Evolutionary conservation across 768 basidiomycete genomes (phyloP).

Genomic region (Mycena vitilis): DNA sequence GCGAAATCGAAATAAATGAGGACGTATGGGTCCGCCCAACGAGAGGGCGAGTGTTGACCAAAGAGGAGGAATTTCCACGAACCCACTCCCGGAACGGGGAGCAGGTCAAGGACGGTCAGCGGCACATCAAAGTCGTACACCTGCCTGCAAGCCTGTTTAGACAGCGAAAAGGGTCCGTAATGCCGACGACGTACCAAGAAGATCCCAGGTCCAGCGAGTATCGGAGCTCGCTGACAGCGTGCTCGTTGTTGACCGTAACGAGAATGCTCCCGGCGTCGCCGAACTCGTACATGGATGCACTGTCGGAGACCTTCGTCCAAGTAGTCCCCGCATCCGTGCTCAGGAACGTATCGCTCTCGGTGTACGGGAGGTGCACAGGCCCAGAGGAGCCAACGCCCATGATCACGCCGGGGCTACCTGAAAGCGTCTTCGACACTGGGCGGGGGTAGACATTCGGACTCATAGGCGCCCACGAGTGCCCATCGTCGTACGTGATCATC

Average conservation of each 20-base stretch:
- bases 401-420: slow-evolving; percentile 87
- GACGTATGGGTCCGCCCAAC: slow-evolving; percentile 66
- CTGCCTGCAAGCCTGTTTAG: slow-evolving; percentile 60
- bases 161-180: neutral
- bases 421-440: neutral
- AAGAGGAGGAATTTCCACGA: slow-evolving; percentile 95
- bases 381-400: slow-evolving; percentile 96
- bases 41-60: slow-evolving; percentile 53
- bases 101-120: slow-evolving; percentile 77
- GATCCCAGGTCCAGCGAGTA: slow-evolving; percentile 88
- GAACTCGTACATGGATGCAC: slow-evolving; percentile 96
- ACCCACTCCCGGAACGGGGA: slow-evolving; percentile 92
- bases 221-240: slow-evolving; percentile 69
- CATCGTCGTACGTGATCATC: slow-evolving; percentile 89
- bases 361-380: slow-evolving; percentile 70
- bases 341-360: slow-evolving; percentile 92
- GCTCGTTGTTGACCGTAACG: slow-evolving; percentile 87
- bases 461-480: slow-evolving; percentile 81
- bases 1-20: slow-evolving; percentile 88
- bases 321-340: slow-evolving; percentile 89
- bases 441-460: slow-evolving; percentile 85
- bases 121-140: slow-evolving; percentile 76
- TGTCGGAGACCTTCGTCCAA: slow-evolving; percentile 80
- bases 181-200: slow-evolving; percentile 73
- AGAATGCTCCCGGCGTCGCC: slow-evolving; percentile 88